Evolutionary conservation across 73 alveolate species (phyloP), one percentile per base, ranked within the genome.

Genomic region (Diophrys appendiculata): DNA sequence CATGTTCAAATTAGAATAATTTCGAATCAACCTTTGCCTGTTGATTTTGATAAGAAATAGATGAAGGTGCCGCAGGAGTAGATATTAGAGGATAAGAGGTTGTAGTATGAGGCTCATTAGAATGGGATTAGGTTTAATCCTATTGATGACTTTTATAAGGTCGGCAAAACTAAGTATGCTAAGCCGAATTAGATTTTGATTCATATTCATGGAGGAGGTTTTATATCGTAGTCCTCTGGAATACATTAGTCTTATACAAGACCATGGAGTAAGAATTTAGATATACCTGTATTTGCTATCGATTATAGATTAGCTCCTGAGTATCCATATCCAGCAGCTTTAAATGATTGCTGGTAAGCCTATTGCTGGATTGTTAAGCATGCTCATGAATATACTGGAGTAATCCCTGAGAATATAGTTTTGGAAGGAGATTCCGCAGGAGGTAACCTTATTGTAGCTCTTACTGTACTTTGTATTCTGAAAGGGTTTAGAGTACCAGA

Each of bases 131-230:
- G n/a, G n/a, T n/a, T n/a, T n/a, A n/a, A n/a, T n/a, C n/a, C n/a
- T n/a, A n/a, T n/a, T n/a, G n/a, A n/a, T n/a, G n/a, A n/a, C n/a
- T n/a, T n/a, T n/a, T n/a, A n/a, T n/a, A n/a, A n/a, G n/a, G n/a
- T n/a, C n/a, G n/a, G n/a, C n/a, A n/a, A n/a, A n/a, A n/a, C n/a
- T n/a, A n/a, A n/a, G n/a, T n/a, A n/a, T n/a, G n/a, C n/a, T n/a
- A n/a, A n/a, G n/a, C n/a, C n/a, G n/a, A n/a, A n/a, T n/a, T n/a
- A 55, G 43, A 31, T 94, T n/a, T 73, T 94, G 13, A 72, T 94
- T 8, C 98, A 94, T 89, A 88, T 96, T n/a, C 99, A 96, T 81
- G 99, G 99, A 31, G 99, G 99, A 28, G 99, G 99, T 27, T 96
- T 96, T 73, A 91, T 96, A 0, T 79, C 98, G 8, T 89, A 91